Evolutionary conservation across 139 green algal species (phyloP).

Genomic region (Chlorella sp.): DNA sequence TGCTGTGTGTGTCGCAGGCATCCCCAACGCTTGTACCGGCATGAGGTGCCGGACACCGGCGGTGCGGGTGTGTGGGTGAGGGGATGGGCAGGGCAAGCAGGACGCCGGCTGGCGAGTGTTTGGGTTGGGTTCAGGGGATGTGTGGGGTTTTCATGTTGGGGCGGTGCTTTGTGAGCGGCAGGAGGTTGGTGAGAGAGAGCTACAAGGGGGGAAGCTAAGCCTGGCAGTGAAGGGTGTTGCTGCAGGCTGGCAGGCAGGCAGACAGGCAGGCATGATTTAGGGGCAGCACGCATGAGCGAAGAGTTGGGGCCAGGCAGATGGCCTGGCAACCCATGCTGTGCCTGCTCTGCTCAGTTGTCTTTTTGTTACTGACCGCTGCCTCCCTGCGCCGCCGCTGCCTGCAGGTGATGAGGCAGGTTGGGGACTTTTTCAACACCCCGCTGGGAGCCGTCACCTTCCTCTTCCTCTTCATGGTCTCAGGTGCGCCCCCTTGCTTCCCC

Average conservation of each 20-base stretch:
- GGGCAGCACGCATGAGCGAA: neutral
- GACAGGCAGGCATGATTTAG: too few relatives aligned
- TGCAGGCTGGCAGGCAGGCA: too few relatives aligned
- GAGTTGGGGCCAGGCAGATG: neutral
- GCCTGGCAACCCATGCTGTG: neutral
- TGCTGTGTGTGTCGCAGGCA: neutral
- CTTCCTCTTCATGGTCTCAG: conserved; percentile 32
- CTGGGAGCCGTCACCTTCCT: conserved; percentile 29
- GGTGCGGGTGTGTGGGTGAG: too few relatives aligned
- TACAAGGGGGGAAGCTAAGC: too few relatives aligned
- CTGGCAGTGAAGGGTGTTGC: too few relatives aligned
- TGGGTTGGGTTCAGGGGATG: neutral
- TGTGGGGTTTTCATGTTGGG: neutral
- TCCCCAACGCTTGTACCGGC: too few relatives aligned
- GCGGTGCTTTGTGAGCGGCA: neutral
- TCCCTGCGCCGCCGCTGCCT: neutral
- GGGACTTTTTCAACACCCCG: conserved; percentile 24
- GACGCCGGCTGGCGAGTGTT: neutral
- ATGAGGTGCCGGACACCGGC: too few relatives aligned
- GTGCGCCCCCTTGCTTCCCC: too few relatives aligned
- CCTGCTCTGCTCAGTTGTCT: neutral
- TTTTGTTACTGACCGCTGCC: neutral
- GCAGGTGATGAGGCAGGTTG: conserved; percentile 5
- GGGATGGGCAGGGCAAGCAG: too few relatives aligned
- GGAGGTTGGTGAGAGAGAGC: too few relatives aligned